These are phyloP conservation scores for Phytophthora boehmeriae DNA, from an alignment of 352 stramenopile genomes.

Conservation along the genomic window DNA sequence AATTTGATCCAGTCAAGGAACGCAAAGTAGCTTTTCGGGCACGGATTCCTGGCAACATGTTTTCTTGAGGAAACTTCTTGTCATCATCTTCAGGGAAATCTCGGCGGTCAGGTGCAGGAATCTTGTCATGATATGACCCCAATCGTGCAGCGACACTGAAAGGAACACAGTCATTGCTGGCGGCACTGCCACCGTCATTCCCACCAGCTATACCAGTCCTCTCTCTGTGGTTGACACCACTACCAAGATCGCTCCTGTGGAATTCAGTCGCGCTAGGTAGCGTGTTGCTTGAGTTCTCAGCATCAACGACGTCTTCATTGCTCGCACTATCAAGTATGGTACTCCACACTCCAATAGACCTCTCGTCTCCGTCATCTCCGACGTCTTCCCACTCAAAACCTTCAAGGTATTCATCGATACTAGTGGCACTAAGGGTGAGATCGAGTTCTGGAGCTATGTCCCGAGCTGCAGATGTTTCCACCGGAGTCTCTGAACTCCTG, in stretches of 20 bases:
- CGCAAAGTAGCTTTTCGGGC: not conserved
- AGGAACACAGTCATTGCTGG: not conserved
- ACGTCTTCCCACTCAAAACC: not conserved
- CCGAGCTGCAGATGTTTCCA: not conserved
- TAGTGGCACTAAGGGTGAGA: not conserved
- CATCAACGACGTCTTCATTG: not conserved
- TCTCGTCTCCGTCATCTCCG: not conserved
- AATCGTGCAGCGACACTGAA: not conserved
- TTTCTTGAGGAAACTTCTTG: not conserved
- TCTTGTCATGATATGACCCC: not conserved
- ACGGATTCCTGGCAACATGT: not conserved
- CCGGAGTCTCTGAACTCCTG: not conserved
- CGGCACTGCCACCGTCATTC: not conserved
- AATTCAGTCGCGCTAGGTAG: too few relatives aligned
- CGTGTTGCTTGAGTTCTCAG: too few relatives aligned
- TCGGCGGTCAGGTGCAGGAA: not conserved
- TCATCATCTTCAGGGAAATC: not conserved
- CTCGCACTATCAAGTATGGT: not conserved
- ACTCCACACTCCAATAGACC: not conserved
- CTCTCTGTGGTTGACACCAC: too few relatives aligned
- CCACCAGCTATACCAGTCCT: too few relatives aligned
- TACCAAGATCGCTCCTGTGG: too few relatives aligned
- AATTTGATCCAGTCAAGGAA: not conserved
- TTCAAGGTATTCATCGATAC: not conserved
- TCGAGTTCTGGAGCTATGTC: not conserved